phyloP scores from a whole-genome alignment of 257 asterid genomes.

The Nicotiana tabacum region DNA sequence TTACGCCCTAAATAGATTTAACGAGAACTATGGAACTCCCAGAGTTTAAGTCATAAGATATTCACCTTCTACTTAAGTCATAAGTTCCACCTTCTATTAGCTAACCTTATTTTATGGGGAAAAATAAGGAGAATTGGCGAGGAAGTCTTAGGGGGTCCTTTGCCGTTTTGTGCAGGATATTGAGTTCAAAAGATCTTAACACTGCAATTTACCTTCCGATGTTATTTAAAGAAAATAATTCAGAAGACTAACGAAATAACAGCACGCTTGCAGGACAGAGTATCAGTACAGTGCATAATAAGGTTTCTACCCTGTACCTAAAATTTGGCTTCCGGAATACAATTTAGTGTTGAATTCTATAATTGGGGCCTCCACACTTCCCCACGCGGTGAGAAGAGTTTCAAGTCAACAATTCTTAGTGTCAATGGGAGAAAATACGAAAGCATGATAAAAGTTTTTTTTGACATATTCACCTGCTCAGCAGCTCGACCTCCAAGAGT shows the following conservation, averaged over 20 bases:
- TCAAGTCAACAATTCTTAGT: background rate
- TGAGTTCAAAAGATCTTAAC: background rate
- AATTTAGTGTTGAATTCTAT: too few species aligned
- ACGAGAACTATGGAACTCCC: background rate
- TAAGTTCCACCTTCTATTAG: background rate
- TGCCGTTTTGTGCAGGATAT: background rate
- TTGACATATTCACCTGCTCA: constrained; percentile 61
- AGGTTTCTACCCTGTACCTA: background rate
- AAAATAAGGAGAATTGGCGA: background rate
- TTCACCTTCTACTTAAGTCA: background rate
- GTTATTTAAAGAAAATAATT: background rate
- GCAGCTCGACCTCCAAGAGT: constrained; percentile 92
- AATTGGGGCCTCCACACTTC: too few species aligned
- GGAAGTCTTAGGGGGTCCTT: background rate
- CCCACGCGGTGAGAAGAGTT: background rate
- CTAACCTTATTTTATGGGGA: background rate
- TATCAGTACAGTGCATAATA: background rate
- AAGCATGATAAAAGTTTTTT: background rate
- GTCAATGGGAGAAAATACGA: background rate
- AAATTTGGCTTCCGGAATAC: background rate
- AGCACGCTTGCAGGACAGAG: background rate
- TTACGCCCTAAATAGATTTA: background rate
- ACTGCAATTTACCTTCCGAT: background rate
- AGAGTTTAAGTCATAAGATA: background rate
- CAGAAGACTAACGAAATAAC: background rate